Conservation (phyloP, 1,139 yeast species). For the Wickerhamiella infanticola region DNA sequence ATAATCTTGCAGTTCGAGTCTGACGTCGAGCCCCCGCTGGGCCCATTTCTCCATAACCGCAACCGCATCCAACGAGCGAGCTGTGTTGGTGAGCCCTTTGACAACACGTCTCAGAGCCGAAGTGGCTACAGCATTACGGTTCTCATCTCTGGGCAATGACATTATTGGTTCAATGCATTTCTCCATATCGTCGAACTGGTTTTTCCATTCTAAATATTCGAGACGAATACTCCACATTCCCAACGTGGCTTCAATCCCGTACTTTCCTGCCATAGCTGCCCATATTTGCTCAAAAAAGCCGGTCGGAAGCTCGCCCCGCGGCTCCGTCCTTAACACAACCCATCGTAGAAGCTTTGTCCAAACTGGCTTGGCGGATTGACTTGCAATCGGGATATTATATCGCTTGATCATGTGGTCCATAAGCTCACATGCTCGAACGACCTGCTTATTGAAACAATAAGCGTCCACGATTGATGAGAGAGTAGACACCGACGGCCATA, state of each 20-base stretch:
- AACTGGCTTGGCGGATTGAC: conserved; percentile 12
- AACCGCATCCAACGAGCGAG: conserved; percentile 12
- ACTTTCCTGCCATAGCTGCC: conserved; percentile 10
- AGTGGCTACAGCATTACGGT: conserved; percentile 5
- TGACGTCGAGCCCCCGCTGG: conserved; percentile 9
- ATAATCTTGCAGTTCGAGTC: conserved; percentile 7
- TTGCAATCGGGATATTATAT: conserved; percentile 16
- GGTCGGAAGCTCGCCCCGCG: conserved; percentile 16
- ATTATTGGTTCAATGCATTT: conserved; percentile 8
- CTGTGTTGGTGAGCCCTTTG: conserved; percentile 11
- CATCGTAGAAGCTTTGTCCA: conserved; percentile 21
- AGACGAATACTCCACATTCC: conserved; percentile 11
- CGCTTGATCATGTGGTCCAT: conserved; percentile 14
- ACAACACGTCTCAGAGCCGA: conserved; percentile 11
- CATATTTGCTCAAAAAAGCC: conserved; percentile 18
- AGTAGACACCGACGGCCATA: conserved; percentile 19
- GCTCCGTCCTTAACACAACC: conserved; percentile 16
- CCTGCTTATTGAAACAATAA: conserved; percentile 18
- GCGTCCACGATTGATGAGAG: conserved; percentile 21
- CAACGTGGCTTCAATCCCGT: conserved; percentile 8
- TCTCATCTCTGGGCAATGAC: not conserved
- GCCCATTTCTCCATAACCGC: conserved; percentile 12
- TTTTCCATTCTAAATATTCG: conserved; percentile 11
- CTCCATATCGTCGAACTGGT: conserved; percentile 10
- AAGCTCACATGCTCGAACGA: conserved; percentile 18